Conservation (phyloP, 192 early-diverging fungal species). For the Pilobolus umbonatus region DNA sequence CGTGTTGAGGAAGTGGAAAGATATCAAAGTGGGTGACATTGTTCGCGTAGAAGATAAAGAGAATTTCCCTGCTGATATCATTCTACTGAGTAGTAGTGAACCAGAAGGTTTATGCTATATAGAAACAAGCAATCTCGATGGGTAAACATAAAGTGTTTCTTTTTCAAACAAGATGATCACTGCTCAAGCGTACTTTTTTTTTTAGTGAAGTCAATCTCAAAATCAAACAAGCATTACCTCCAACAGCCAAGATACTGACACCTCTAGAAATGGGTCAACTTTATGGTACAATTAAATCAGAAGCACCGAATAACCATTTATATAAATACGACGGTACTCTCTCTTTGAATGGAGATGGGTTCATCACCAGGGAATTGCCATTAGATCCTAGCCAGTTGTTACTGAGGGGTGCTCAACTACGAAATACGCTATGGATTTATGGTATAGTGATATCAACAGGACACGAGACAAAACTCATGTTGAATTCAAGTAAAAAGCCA, state of each 20-base stretch:
- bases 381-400: constrained; percentile 90
- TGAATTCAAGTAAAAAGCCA: constrained; percentile 84
- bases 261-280: constrained; percentile 61
- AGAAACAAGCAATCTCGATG: constrained; percentile 96
- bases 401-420: constrained; percentile 88
- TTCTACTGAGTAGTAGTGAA: constrained; percentile 85
- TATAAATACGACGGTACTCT: constrained; percentile 91
- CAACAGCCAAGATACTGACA: constrained; percentile 72
- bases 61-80: constrained; percentile 88
- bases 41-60: constrained; percentile 82
- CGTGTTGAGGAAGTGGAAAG: constrained; percentile 71
- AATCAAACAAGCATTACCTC: constrained; percentile 87
- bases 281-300: constrained; percentile 80
- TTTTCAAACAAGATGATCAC: neutral
- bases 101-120: constrained; percentile 97
- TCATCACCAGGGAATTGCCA: constrained; percentile 62
- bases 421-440: constrained; percentile 94
- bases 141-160: constrained; percentile 39
- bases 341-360: constrained; percentile 43
- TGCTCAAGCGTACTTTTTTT: neutral
- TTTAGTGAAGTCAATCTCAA: constrained; percentile 93
- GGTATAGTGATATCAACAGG: constrained; percentile 91
- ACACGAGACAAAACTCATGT: constrained; percentile 97
- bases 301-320: constrained; percentile 90
- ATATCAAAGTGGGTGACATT: constrained; percentile 89